Conservation (phyloP, 257 asterid genomes). For the Solanum pennellii region DNA sequence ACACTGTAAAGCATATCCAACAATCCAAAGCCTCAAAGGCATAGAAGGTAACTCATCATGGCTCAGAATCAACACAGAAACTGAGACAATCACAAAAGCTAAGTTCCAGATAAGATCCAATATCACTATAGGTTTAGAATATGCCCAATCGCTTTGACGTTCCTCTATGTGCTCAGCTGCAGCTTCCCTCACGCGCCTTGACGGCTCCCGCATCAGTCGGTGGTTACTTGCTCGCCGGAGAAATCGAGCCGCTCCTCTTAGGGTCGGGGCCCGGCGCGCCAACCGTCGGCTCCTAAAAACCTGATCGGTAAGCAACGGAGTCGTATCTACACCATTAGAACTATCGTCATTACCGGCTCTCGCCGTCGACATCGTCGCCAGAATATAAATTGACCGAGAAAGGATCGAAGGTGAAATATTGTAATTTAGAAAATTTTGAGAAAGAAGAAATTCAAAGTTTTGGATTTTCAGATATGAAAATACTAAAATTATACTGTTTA, state of each 20-base stretch:
- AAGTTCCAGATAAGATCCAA: conserved; percentile 77
- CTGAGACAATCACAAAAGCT: conserved; percentile 41
- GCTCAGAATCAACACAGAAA: conserved; percentile 29
- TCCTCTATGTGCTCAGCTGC: conserved; percentile 64
- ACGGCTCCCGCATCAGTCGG: conserved; percentile 33
- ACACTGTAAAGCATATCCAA: conserved; percentile 36
- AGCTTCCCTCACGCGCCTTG: conserved; percentile 36
- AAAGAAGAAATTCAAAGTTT: background rate
- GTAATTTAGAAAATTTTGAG: background rate
- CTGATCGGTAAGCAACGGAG: conserved; percentile 54
- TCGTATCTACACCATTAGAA: conserved; percentile 15
- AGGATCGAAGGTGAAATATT: background rate
- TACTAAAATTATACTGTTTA: background rate
- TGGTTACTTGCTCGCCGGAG: conserved; percentile 40
- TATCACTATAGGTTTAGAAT: conserved; percentile 77
- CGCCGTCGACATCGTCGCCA: conserved; percentile 16
- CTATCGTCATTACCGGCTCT: conserved; percentile 1
- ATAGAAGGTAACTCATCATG: conserved; percentile 19
- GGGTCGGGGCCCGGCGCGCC: conserved; percentile 48
- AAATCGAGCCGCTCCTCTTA: conserved; percentile 41
- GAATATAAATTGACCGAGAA: background rate
- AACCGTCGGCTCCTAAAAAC: conserved; percentile 43
- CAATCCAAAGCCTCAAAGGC: conserved; percentile 37
- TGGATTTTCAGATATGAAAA: background rate
- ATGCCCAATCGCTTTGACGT: conserved; percentile 87